These are phyloP conservation scores for Amanita pseudoporphyria DNA, from an alignment of 768 basidiomycete genomes.

Conservation along the genomic window DNA sequence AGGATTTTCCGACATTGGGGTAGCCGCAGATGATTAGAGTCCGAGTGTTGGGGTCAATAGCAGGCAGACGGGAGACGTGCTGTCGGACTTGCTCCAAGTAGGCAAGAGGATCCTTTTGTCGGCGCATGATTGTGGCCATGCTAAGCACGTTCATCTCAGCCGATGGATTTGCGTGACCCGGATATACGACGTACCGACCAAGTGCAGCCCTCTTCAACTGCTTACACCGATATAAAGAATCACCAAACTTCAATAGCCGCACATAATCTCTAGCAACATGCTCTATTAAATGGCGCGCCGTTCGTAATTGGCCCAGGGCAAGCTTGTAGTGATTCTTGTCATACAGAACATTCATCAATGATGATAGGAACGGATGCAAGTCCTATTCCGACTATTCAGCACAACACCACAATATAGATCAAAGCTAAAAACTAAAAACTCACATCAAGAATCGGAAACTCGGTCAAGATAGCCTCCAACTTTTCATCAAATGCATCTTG, in stretches of 20 bases:
- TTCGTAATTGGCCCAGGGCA: slow-evolving; percentile 93
- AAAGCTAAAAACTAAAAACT: slow-evolving; percentile 21
- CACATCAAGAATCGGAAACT: slow-evolving; percentile 97
- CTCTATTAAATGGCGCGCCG: slow-evolving; percentile 92
- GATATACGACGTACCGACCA: slow-evolving; percentile 61
- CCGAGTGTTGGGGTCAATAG: slow-evolving; percentile 96
- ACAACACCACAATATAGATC: neutral
- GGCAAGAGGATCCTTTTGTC: slow-evolving; percentile 96
- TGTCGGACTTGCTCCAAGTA: slow-evolving; percentile 99
- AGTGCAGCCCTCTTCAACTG: slow-evolving; percentile 96
- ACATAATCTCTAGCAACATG: slow-evolving; percentile 97
- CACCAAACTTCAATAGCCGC: slow-evolving; percentile 94
- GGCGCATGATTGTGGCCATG: slow-evolving; percentile 98
- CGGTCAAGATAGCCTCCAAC: slow-evolving; percentile 82
- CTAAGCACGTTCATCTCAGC: slow-evolving; percentile 17
- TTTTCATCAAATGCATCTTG: slow-evolving; percentile 97
- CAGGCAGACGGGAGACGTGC: slow-evolving; percentile 96
- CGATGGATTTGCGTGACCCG: neutral
- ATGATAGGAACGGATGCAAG: slow-evolving; percentile 92
- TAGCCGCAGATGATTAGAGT: slow-evolving; percentile 98
- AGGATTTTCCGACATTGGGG: slow-evolving; percentile 98
- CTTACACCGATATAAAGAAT: slow-evolving; percentile 96
- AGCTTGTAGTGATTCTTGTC: slow-evolving; percentile 99
- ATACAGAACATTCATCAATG: slow-evolving; percentile 96
- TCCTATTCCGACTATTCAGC: slow-evolving; percentile 34